Evolutionary conservation across 768 basidiomycete genomes (phyloP), one percentile per base, ranked within the genome.

Genomic region (Pleurotus salmoneostramineus): DNA sequence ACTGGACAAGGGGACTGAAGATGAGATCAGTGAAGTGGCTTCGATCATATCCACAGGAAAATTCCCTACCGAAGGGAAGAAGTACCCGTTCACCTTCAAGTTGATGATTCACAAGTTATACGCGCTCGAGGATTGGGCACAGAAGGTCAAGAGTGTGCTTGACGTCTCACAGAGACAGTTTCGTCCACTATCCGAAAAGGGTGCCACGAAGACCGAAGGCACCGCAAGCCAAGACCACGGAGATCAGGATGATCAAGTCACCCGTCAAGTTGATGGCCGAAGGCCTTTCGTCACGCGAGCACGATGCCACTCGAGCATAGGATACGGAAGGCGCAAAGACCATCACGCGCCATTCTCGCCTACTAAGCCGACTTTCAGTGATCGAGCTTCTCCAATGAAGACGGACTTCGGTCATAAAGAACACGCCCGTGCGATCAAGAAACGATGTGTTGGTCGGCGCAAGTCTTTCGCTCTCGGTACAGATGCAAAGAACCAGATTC

Each of bases 61-160:
- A 37, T 84, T 84, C 58, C 80, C 79, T 4, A 65, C 78, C 4
- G 71, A 65, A 21, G 37, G 37, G n/a, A 74, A 69, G 60, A 69
- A 72, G 51, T 83, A 80, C 62, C 75, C 75, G 14, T 88, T 88
- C 70, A 86, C 82, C 35, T 88, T 87, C 75, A 82, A 80, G 63
- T 74, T 83, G 63, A 87, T 85, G 83, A 67, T 87, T 57, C 83
- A 88, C 71, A 82, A 84, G 66, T 72, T 87, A 8, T 88, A 88
- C 68, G 74, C 79, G 56, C 68, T 80, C 55, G 81, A 82, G 17
- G 84, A 85, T 56, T 88, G 84, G 83, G 75, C 71, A 1, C 72
- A 73, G 61, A 83, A 80, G 66, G 79, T 85, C 54, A 80, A 78
- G 65, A 75, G 76, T 21, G 75, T 79, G 17, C 64, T 86, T 65